Evolutionary conservation across 345 rosid species (phyloP).

Genomic region (Citrus sinensis): DVS_A1.0 CM039164.1:26485001-26485500

Average conservation of each 20-base stretch:
- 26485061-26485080: constrained; percentile 1
- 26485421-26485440: constrained; percentile 35
- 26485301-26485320: not conserved
- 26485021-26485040: constrained; percentile 26
- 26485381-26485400: constrained; percentile 98
- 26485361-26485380: constrained; percentile 31
- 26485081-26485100: not conserved
- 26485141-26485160: constrained; percentile 42
- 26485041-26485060: constrained; percentile 8
- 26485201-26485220: constrained; percentile 83
- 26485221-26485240: constrained; percentile 73
- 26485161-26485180: constrained; percentile 43
- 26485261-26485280: constrained; percentile 71
- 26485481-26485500: constrained; percentile 96
- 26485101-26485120: not conserved
- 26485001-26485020: constrained; percentile 3
- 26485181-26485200: constrained; percentile 77
- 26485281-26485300: constrained; percentile 68
- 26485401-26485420: constrained; percentile 63
- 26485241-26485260: constrained; percentile 90
- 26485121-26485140: constrained; percentile 4
- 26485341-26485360: not conserved
- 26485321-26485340: not conserved
- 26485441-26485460: constrained; percentile 50
- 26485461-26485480: constrained; percentile 59